Evolutionary conservation across 495 filamentous ascomycete species (phyloP), one percentile per base, ranked within the genome.

Genomic region (Terfezia claveryi): DNA sequence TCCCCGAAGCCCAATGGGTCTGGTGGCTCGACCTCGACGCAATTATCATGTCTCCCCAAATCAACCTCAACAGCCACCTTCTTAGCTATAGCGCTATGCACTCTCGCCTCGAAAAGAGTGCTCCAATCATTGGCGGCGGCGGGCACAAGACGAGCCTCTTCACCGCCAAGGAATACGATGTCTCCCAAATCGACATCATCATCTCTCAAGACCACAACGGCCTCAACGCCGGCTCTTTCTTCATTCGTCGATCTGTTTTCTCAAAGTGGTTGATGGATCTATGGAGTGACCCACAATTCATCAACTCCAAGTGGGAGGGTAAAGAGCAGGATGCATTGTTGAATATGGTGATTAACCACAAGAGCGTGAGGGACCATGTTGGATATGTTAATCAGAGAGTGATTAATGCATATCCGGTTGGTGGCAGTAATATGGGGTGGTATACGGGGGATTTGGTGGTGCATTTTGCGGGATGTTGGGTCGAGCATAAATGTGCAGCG

Each of bases 1-100:
- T 63, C 58, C 68, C 68, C 1, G 57, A 64, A 8, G 67, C 67
- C 44, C 58, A 70, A 52, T 70, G 68, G 68, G 51, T 70, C 38
- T 70, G 67, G 67, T 68, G 66, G 58, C 55, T 69, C 49, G 68
- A 70, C 57, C 57, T 68, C 17, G 68, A 70, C 55, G 66, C 68
- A 17, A 68, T 70, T 56, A 53, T 70, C 55, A 70, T 70, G 68
- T 63, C 61, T 2, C 68, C 67, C 10, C 16, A 36, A 10, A 46
- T 59, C 8, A 52, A 60, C 49, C 37, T 70, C 14, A 55, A 54
- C 14, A 32, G 56, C 10, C 52, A 59, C 20, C 32, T 70, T n/a
- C 55, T 70, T 10, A 55, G 59, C 4, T 64, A 68, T 14, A 49
- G 55, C 2, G 68, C 60, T 17, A 44, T 70, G 20, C 10, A 50